Conservation (phyloP, 768 basidiomycete species). For the Collybia mongolica region DNA sequence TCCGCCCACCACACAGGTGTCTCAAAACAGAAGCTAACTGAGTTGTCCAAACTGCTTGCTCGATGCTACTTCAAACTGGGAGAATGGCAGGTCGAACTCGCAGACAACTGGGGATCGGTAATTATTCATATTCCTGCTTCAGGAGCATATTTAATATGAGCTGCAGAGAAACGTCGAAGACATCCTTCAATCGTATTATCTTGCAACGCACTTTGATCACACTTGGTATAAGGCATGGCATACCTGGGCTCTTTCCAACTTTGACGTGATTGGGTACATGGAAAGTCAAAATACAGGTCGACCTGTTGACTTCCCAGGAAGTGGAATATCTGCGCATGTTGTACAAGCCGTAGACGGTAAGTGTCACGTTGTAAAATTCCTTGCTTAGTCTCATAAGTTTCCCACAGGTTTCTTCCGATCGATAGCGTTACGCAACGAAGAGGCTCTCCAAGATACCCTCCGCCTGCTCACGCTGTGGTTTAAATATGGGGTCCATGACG, state of each 20-base stretch:
- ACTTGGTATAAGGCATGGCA: constrained; percentile 99
- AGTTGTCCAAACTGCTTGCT: constrained; percentile 85
- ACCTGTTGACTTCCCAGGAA: constrained; percentile 55
- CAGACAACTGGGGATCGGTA: constrained; percentile 79
- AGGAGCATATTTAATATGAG: constrained; percentile 9
- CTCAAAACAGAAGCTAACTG: constrained; percentile 56
- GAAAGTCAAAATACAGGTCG: constrained; percentile 64
- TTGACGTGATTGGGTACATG: constrained; percentile 84
- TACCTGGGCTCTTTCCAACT: constrained; percentile 96
- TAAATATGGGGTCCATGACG: constrained; percentile 89
- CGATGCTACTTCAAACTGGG: constrained; percentile 97
- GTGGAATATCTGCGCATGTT: constrained; percentile 74
- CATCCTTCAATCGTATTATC: constrained; percentile 80
- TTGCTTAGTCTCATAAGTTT: not conserved
- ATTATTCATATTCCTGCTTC: constrained; percentile 24
- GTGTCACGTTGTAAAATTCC: constrained; percentile 5
- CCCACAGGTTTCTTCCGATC: constrained; percentile 88
- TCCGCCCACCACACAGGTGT: constrained; percentile 49
- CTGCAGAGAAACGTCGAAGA: constrained; percentile 73
- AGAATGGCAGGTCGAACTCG: constrained; percentile 86
- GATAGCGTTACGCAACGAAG: constrained; percentile 84
- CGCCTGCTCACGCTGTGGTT: constrained; percentile 96
- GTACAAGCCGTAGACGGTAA: constrained; percentile 91
- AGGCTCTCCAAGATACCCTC: constrained; percentile 92
- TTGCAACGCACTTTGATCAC: constrained; percentile 89